Base-by-base conservation (phyloP, 306 rosid species). In the Inga oerstediana region DNA sequence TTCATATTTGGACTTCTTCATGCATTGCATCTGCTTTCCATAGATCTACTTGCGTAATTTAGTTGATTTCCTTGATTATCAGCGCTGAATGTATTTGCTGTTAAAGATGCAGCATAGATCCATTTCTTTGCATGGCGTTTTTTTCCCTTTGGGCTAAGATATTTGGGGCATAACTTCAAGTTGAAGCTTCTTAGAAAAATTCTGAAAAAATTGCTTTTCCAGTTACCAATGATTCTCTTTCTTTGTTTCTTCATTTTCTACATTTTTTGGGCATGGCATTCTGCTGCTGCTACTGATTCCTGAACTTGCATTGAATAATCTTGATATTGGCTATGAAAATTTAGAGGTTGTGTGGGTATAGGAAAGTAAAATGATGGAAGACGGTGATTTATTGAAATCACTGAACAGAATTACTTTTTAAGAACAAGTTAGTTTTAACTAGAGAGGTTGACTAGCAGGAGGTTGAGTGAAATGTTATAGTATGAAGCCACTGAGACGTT, bases 221-320 rank as follows among this genome's bases (percentile, higher is more conserved):
- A 54, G 61, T 70, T 2, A 10, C 17, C 43, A 19, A 14, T 11
- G 52, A 41, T 11, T 4, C 75, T 16, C 72, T 67, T 67, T 67
- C 12, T 70, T 20, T 70, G 34, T 10, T 41, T 70, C 52, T 43
- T n/a, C 34, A 7, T 41, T n/a, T 4, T 41, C 54, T 49, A 49
- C 54, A 48, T 14, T 45, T 52, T 52, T 52, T 16, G 58, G 58
- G 58, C 58, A 17, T 39, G 4, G 8, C 7, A 39, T 20, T 41
- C 20, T 70, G 51, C 74, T 70, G 34, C 51, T 41, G 48, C 51
- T 41, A 30, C 19, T 37, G 22, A 15, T 74, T 45, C 45, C 74
- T 32, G 27, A 58, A 44, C 67, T 75, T 44, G 73, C n/a, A 8
- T 48, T 79, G 62, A 66, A 75, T 16, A 79, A 52, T 79, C 43